Evolutionary conservation across 768 basidiomycete genomes (phyloP).

Genomic region (Rhodotorula sphaerocarpa): DNA sequence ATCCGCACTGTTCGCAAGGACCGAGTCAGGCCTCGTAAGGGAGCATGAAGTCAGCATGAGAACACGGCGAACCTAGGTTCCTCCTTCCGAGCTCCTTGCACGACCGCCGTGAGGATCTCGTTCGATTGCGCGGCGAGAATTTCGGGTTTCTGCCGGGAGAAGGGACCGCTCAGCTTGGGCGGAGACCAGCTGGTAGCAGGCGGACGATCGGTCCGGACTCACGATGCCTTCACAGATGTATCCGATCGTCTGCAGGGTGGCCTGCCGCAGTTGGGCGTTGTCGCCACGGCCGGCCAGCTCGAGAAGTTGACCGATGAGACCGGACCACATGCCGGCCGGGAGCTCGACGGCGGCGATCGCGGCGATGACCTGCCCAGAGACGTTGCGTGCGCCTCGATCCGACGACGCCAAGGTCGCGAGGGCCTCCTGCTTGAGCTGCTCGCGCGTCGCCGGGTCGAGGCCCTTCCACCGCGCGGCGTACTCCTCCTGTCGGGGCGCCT

Average conservation of each 20-base stretch:
- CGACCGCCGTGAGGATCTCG: slow-evolving; percentile 95
- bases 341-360: slow-evolving; percentile 92
- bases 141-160: slow-evolving; percentile 67
- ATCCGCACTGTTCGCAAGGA: slow-evolving; percentile 51
- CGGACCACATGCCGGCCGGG: slow-evolving; percentile 67
- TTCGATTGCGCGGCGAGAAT: slow-evolving; percentile 81
- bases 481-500: slow-evolving; percentile 74
- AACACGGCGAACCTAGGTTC: slow-evolving; percentile 53
- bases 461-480: slow-evolving; percentile 70
- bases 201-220: slow-evolving; percentile 45
- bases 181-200: slow-evolving; percentile 6
- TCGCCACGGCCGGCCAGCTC: slow-evolving; percentile 71
- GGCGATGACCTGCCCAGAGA: slow-evolving; percentile 86
- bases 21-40: neutral
- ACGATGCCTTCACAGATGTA: slow-evolving; percentile 96
- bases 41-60: too few species aligned
- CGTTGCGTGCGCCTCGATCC: slow-evolving; percentile 63
- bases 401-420: slow-evolving; percentile 72
- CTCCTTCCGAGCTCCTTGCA: slow-evolving; percentile 94
- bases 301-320: slow-evolving; percentile 78
- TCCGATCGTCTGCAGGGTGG: slow-evolving; percentile 89
- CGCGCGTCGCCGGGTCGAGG: slow-evolving; percentile 58
- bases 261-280: slow-evolving; percentile 57
- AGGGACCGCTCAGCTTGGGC: too few species aligned
- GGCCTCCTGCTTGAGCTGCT: slow-evolving; percentile 78